Evolutionary conservation across 306 rosid genomes (phyloP).

Genomic region (Dryas alaskensis): DNA sequence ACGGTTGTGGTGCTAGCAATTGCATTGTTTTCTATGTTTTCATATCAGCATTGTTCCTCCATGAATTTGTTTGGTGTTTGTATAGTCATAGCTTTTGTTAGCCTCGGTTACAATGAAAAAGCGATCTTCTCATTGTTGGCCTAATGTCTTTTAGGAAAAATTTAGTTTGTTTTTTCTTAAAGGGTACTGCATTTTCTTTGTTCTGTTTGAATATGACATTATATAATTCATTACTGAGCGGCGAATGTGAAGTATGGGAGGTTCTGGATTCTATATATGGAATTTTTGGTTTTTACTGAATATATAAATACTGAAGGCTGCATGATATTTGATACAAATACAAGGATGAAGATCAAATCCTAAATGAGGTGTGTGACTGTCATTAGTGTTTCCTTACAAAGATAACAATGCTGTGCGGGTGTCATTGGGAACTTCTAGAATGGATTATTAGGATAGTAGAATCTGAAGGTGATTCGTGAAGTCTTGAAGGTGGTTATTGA

Average conservation of each 20-base stretch:
- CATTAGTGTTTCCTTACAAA: background rate
- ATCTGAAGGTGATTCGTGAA: background rate
- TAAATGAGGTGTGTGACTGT: background rate
- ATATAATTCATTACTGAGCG: background rate
- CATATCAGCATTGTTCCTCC: background rate
- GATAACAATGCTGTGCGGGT: background rate
- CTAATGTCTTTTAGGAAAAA: background rate
- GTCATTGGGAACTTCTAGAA: background rate
- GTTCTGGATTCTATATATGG: background rate
- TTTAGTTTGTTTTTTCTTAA: background rate
- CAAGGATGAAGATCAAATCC: background rate
- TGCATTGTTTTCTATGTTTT: background rate
- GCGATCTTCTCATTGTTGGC: background rate
- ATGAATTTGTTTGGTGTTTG: slow-evolving; percentile 6
- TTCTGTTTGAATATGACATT: background rate
- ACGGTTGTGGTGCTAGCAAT: slow-evolving; percentile 24
- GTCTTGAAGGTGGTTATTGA: slow-evolving; percentile 1
- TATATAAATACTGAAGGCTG: background rate
- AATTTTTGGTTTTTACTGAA: background rate
- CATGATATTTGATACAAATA: background rate
- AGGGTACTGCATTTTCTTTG: background rate
- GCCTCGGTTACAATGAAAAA: background rate
- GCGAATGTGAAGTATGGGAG: background rate
- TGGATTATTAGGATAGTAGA: background rate
- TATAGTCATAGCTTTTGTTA: background rate